Base-by-base conservation (phyloP, 805 yeast genomes). In the Starmerella cellae region DNA sequence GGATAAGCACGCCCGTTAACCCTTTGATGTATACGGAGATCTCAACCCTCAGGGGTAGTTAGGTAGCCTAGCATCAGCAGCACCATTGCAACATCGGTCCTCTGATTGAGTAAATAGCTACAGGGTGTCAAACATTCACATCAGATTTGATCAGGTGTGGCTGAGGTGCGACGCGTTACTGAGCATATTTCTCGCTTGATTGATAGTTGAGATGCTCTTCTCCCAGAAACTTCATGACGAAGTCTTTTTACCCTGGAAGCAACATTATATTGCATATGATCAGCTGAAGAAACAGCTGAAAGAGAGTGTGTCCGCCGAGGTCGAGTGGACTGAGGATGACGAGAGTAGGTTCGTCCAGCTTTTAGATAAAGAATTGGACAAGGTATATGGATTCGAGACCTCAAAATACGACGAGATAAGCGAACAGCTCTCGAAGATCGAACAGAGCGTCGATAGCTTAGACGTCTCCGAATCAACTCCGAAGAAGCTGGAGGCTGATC, bases 161-260 rank as follows among this genome's bases (percentile, higher is more conserved):
- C n/a, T n/a, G n/a, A n/a, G n/a, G n/a, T n/a, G n/a, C n/a, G n/a
- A n/a, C n/a, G n/a, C n/a, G n/a, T n/a, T n/a, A n/a, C n/a, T n/a
- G n/a, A n/a, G n/a, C n/a, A n/a, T n/a, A n/a, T n/a, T n/a, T n/a
- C n/a, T n/a, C n/a, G n/a, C n/a, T n/a, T n/a, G n/a, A n/a, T n/a
- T n/a, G n/a, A n/a, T n/a, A n/a, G n/a, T n/a, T n/a, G n/a, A n/a
- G 17, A 85, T 91, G 97, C 64, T 88, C 42, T 88, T 88, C 57
- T 94, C 94, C 41, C 82, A 74, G 39, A 83, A 82, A 57, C 68
- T 88, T 43, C 78, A 79, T 41, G 76, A 74, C 50, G 96, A 87
- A 59, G 74, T 75, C 28, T 84, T 81, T 62, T 75, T 76, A 36
- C 94, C 96, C 1, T 88, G 98, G 98, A 79, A 74, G 59, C 72